phyloP scores from a whole-genome alignment of 2,329 filamentous ascomycete species.

The Colletotrichum sp. region DNA sequence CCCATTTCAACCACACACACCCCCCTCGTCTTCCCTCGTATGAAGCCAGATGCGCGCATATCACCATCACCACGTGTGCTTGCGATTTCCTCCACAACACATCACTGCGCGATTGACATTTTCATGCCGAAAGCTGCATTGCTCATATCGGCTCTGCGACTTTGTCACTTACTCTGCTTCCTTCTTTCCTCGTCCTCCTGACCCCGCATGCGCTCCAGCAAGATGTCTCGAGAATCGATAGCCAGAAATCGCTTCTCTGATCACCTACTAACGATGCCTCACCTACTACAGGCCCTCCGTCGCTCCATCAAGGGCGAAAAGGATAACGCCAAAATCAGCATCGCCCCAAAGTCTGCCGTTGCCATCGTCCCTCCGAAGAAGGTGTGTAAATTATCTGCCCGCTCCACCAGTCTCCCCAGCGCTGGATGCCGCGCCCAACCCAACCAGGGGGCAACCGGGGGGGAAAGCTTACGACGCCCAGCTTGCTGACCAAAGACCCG shows the following conservation, averaged over 20 bases:
- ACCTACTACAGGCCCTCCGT: conserved; percentile 72
- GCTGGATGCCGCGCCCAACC: not conserved
- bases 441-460: not conserved
- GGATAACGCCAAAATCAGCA: conserved; percentile 75
- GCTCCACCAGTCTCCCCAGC: not conserved
- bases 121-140: not conserved
- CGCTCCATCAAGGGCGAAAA: conserved; percentile 92
- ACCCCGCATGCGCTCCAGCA: conserved; percentile 16
- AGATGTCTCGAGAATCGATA: conserved; percentile 12
- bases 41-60: not conserved
- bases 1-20: not conserved
- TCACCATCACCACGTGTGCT: not conserved
- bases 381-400: conserved; percentile 55
- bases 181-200: conserved; percentile 14
- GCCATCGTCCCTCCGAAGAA: conserved; percentile 94
- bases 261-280: conserved; percentile 45
- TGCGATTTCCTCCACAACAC: not conserved
- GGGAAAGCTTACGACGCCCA: not conserved
- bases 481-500: conserved; percentile 26
- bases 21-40: not conserved
- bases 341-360: conserved; percentile 83
- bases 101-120: not conserved
- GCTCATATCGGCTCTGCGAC: not conserved
- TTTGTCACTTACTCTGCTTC: conserved; percentile 1
- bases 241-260: conserved; percentile 20